A percentile compares a stretch with the other conserved stretches of the same genome.
Evolutionary conservation across 2,329 filamentous ascomycete species (phyloP).

Genomic region (Zymoseptoria tritici): DNA sequence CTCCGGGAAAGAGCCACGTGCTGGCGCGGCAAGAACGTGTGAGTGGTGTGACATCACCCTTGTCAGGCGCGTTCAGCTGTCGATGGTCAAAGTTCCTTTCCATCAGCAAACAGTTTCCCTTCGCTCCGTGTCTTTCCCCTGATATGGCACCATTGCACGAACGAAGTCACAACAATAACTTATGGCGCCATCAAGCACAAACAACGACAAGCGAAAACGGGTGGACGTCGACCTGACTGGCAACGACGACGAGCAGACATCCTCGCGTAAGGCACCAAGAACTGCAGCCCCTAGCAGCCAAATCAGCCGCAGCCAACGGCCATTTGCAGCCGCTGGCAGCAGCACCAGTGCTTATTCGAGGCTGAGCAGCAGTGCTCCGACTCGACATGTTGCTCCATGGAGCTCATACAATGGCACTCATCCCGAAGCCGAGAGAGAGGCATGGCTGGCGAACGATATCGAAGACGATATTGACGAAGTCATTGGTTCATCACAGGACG

Average conservation of each 20-base stretch:
- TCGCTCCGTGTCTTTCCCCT: neutral
- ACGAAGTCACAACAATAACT: neutral
- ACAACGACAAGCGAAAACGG: slow-evolving; percentile 14
- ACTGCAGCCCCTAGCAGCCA: neutral
- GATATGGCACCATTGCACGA: neutral
- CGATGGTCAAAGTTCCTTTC: neutral
- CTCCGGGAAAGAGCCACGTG: neutral
- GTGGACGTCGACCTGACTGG: slow-evolving; percentile 18
- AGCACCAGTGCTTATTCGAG: neutral
- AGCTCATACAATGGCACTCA: slow-evolving; percentile 6
- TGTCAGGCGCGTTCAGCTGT: neutral
- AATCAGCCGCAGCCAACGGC: neutral
- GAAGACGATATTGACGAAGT: slow-evolving; percentile 23
- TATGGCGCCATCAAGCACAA: neutral
- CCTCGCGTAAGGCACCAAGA: slow-evolving; percentile 1
- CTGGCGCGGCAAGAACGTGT: neutral
- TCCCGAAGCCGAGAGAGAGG: slow-evolving; percentile 16
- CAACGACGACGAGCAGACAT: slow-evolving; percentile 10
- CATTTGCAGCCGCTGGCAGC: neutral
- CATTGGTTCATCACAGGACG: slow-evolving; percentile 26
- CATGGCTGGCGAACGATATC: slow-evolving; percentile 24
- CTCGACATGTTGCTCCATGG: slow-evolving; percentile 3
- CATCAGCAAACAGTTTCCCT: neutral
- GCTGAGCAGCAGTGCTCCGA: slow-evolving; percentile 7
- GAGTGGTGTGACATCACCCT: neutral